Evolutionary conservation across 805 yeast genomes (phyloP).

Genomic region (Saccharomycopsis oosterbeekiorum): DNA sequence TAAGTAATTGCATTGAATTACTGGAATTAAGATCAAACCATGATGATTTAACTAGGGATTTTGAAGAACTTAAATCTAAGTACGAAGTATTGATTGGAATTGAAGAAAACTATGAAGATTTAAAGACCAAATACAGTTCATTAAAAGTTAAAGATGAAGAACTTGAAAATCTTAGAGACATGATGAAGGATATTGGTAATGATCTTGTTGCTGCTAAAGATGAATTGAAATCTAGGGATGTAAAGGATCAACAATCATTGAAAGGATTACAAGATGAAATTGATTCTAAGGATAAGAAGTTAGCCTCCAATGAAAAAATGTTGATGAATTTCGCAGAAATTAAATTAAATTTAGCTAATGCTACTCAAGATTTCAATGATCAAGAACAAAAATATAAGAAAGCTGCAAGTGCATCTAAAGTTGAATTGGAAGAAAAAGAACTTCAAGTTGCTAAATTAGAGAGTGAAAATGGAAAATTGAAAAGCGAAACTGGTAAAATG

Average conservation of each 20-base stretch:
- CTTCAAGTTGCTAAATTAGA: slow-evolving; percentile 22
- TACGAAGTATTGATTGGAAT: neutral
- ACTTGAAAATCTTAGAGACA: slow-evolving; percentile 60
- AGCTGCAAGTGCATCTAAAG: slow-evolving; percentile 20
- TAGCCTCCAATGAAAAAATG: slow-evolving; percentile 16
- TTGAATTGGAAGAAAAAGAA: slow-evolving; percentile 24
- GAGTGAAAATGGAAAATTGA: slow-evolving; percentile 22
- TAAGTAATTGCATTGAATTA: neutral
- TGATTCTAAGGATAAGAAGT: slow-evolving; percentile 15
- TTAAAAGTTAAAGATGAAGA: slow-evolving; percentile 41
- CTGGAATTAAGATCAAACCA: slow-evolving; percentile 2
- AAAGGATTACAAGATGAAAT: slow-evolving; percentile 10
- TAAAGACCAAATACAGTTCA: neutral
- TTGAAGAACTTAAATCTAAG: neutral
- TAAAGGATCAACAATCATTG: slow-evolving; percentile 2
- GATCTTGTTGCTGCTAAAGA: slow-evolving; percentile 68
- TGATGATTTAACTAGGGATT: neutral
- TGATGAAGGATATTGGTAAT: slow-evolving; percentile 67
- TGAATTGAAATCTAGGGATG: slow-evolving; percentile 32
- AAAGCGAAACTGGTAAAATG: slow-evolving; percentile 21
- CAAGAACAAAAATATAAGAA: slow-evolving; percentile 15
- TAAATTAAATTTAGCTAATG: slow-evolving; percentile 13
- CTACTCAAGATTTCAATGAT: slow-evolving; percentile 16
- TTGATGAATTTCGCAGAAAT: slow-evolving; percentile 16
- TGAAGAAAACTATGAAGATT: slow-evolving; percentile 1